Conservation (phyloP, 2,329 filamentous ascomycete species). For the Monosporascus sp. region DNA sequence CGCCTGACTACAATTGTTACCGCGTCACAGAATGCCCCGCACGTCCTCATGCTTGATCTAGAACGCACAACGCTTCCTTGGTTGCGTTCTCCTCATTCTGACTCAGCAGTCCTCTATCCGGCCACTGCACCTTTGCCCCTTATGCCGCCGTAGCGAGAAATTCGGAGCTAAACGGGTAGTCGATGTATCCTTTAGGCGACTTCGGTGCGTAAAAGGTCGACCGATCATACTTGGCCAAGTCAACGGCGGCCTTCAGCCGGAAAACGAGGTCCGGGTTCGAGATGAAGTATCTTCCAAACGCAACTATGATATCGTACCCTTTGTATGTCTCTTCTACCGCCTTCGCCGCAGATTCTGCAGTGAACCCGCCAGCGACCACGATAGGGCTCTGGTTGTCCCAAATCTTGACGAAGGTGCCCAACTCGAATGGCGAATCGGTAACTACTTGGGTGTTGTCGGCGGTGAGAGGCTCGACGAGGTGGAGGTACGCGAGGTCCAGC, state of each 20-base stretch:
- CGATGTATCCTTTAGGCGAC: constrained; percentile 13
- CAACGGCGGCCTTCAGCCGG: constrained; percentile 36
- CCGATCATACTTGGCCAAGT: constrained; percentile 38
- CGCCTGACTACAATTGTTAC: neutral
- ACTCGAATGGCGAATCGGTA: constrained; percentile 25
- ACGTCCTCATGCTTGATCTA: neutral
- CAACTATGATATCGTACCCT: constrained; percentile 38
- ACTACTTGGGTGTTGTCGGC: constrained; percentile 35
- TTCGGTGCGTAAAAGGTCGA: constrained; percentile 35
- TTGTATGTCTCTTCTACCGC: constrained; percentile 34
- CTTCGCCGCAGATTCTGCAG: constrained; percentile 28
- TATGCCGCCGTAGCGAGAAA: neutral
- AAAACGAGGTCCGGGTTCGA: constrained; percentile 43
- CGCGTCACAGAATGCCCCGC: neutral
- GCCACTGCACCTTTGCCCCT: neutral
- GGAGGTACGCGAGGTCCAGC: constrained; percentile 51
- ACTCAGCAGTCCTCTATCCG: neutral
- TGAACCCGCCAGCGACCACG: constrained; percentile 41
- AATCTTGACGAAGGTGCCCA: constrained; percentile 39
- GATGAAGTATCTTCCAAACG: constrained; percentile 44
- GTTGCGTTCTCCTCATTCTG: no score
- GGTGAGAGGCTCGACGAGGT: constrained; percentile 51
- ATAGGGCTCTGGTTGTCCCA: constrained; percentile 41
- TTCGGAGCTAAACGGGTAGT: constrained; percentile 13
- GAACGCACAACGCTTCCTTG: no score